Conservation (phyloP, 2,329 filamentous ascomycete genomes). For the Epichloe gansuensis region DNA sequence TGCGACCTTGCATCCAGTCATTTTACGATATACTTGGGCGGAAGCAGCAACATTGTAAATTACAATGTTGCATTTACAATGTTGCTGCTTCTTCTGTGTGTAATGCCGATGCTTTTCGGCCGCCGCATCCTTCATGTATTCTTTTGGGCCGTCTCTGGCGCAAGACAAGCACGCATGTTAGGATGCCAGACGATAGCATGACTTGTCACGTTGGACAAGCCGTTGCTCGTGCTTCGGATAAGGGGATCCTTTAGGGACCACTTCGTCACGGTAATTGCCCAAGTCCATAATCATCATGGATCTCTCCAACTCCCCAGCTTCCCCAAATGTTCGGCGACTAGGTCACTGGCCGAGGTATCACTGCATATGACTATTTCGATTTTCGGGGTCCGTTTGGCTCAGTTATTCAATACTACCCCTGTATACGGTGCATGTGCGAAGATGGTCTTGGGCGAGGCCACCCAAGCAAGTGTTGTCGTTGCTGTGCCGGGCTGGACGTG, state of each 20-base stretch:
- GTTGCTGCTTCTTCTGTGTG: neutral
- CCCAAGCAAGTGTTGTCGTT: neutral
- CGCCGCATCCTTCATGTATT: neutral
- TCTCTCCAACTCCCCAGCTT: neutral
- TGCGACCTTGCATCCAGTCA: too few relatives aligned
- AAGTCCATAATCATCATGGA: neutral
- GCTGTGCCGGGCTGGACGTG: neutral
- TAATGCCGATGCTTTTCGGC: conserved; percentile 2
- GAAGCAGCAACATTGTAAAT: too few relatives aligned
- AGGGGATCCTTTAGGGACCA: neutral
- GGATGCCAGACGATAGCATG: neutral
- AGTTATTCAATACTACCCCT: neutral
- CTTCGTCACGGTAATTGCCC: neutral
- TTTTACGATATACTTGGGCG: too few relatives aligned
- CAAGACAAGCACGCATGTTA: too few relatives aligned
- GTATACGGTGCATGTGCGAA: too few relatives aligned
- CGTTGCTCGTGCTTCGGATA: neutral
- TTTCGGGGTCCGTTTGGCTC: neutral
- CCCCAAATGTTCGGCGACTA: neutral
- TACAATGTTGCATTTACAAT: too few relatives aligned
- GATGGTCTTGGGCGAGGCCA: neutral
- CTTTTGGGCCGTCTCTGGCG: neutral
- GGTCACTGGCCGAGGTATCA: neutral
- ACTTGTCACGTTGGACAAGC: neutral
- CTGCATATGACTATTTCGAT: neutral